phyloP scores from a whole-genome alignment of 441 rosid species.

The Metrosideros polymorpha region DNA sequence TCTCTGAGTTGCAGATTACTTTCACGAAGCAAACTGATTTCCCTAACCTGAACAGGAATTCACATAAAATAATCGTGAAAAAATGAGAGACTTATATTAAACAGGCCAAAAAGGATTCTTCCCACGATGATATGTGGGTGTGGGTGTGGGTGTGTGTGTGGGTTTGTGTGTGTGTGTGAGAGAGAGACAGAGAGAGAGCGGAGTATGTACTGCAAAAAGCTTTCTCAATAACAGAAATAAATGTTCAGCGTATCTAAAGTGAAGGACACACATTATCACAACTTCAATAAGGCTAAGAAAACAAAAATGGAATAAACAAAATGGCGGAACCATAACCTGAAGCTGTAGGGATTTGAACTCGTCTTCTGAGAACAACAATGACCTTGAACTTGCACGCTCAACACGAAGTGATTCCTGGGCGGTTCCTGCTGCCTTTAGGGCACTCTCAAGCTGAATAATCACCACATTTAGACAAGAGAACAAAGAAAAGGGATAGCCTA shows the following conservation, averaged over 20 bases:
- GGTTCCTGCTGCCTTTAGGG: conserved; percentile 73
- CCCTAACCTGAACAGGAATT: conserved; percentile 56
- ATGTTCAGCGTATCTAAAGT: neutral
- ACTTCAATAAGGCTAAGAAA: neutral
- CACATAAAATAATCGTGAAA: neutral
- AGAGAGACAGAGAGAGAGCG: neutral
- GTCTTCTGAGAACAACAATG: conserved; percentile 72
- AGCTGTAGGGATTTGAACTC: conserved; percentile 81
- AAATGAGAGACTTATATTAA: neutral
- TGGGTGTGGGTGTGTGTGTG: neutral
- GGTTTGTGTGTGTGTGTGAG: neutral
- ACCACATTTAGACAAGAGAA: neutral
- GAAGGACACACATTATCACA: neutral
- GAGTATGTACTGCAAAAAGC: neutral
- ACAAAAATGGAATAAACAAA: neutral
- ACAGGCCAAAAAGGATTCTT: neutral
- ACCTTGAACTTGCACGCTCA: conserved; percentile 79
- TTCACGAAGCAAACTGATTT: conserved; percentile 90
- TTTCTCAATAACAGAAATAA: neutral
- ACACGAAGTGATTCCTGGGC: conserved; percentile 64
- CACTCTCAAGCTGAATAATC: conserved; percentile 69
- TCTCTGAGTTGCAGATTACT: conserved; percentile 96
- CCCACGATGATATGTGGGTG: neutral
- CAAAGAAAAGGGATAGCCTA: neutral
- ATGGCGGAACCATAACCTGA: conserved; percentile 43